A percentile compares a stretch with the other conserved stretches of the same genome.
These are phyloP conservation scores for Carex myosuroides DNA, from an alignment of 176 grass and related monocot species.

Conservation along the genomic window DNA sequence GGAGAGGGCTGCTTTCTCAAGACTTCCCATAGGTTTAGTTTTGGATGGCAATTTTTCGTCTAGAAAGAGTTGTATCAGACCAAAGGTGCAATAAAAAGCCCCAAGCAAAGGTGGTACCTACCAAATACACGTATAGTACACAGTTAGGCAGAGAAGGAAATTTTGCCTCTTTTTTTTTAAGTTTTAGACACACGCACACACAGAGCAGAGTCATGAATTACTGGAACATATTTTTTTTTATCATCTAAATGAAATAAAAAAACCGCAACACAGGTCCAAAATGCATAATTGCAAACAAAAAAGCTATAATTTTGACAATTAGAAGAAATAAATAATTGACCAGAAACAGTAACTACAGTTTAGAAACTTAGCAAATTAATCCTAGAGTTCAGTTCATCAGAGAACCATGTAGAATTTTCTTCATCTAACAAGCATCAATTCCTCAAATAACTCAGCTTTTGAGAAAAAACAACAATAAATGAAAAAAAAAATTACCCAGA, in stretches of 20 bases:
- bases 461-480: background rate
- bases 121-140: background rate
- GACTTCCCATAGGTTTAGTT: conserved; percentile 41
- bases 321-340: background rate
- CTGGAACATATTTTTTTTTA: background rate
- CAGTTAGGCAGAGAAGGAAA: background rate
- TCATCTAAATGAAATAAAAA: background rate
- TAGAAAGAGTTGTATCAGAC: conserved; percentile 54
- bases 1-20: conserved; percentile 43
- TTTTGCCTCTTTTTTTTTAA: background rate
- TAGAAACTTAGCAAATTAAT: too few species aligned
- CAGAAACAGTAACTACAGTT: background rate
- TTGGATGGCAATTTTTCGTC: conserved; percentile 35
- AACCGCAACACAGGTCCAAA: background rate
- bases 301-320: background rate
- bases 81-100: conserved; percentile 66
- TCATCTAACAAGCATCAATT: background rate
- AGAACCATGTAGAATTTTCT: conserved; percentile 4
- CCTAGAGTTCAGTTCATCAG: background rate
- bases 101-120: conserved; percentile 81
- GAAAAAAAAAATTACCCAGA: conserved; percentile 36
- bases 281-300: background rate
- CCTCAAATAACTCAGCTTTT: background rate
- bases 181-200: background rate
- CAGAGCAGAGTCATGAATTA: background rate